phyloP scores from a whole-genome alignment of 805 yeast genomes.

The Hemisphaericaspora nanyangensis region DNA sequence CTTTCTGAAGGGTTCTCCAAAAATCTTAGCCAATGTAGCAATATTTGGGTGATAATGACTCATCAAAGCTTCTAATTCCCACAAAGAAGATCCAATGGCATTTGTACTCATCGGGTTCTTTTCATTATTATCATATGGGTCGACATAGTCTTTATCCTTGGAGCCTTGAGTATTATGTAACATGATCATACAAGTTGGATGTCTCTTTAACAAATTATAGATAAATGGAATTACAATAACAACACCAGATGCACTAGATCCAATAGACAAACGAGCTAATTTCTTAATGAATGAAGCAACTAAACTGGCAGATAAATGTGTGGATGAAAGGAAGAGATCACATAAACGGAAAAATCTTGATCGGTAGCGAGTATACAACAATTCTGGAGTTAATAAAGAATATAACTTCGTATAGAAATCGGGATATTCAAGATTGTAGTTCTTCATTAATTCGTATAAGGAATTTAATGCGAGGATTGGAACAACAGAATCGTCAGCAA shows the following conservation, averaged over 20 bases:
- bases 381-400: constrained; percentile 67
- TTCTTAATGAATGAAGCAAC: constrained; percentile 88
- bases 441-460: constrained; percentile 77
- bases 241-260: constrained; percentile 84
- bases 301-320: constrained; percentile 78
- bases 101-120: constrained; percentile 71
- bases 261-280: constrained; percentile 67
- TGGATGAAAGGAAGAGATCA: constrained; percentile 79
- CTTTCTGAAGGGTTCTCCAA: constrained; percentile 86
- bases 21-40: constrained; percentile 84
- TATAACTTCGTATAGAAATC: constrained; percentile 82
- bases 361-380: constrained; percentile 75
- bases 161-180: constrained; percentile 52
- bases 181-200: constrained; percentile 90
- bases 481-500: constrained; percentile 41
- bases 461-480: constrained; percentile 85
- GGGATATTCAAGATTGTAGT: constrained; percentile 85
- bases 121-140: constrained; percentile 65
- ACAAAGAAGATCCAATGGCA: constrained; percentile 81
- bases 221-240: constrained; percentile 87
- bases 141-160: constrained; percentile 32
- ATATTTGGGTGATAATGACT: constrained; percentile 94
- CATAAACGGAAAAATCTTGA: constrained; percentile 84
- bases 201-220: constrained; percentile 83
- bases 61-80: constrained; percentile 84